Percentiles rank a stretch among this genome's conserved stretches.
These are phyloP conservation scores for Coemansia sp. DNA, from an alignment of 192 early-diverging fungal genomes.

Conservation along the genomic window DNA sequence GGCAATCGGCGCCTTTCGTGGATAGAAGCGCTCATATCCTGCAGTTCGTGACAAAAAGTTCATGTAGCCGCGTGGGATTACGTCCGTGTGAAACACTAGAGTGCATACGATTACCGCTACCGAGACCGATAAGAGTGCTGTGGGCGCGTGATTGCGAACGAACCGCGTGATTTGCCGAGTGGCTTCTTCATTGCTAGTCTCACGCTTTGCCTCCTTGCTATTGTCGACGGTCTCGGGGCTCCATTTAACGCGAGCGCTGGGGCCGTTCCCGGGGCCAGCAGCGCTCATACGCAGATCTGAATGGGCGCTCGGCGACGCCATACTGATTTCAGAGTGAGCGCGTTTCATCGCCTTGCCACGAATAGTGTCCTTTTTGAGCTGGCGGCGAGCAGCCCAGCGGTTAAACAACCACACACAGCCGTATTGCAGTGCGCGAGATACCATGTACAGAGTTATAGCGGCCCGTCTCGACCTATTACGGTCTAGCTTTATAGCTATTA, in stretches of 20 bases:
- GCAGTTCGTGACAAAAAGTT: constrained; percentile 56
- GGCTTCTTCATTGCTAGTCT: not conserved
- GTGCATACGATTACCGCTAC: constrained; percentile 49
- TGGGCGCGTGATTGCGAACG: constrained; percentile 29
- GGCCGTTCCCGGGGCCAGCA: not conserved
- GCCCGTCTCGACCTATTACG: constrained; percentile 62
- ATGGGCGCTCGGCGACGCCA: not conserved
- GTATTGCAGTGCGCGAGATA: constrained; percentile 68
- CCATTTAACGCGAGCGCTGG: constrained; percentile 20
- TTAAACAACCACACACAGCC: constrained; percentile 66
- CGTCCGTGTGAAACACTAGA: constrained; percentile 61
- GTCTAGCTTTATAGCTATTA: constrained; percentile 65
- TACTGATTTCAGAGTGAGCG: constrained; percentile 29
- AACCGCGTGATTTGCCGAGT: constrained; percentile 1
- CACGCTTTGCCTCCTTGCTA: constrained; percentile 17
- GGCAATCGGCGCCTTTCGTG: constrained; percentile 11
- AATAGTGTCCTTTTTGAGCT: constrained; percentile 27
- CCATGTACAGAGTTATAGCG: constrained; percentile 68
- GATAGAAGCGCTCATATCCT: constrained; percentile 41
- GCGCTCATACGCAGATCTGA: constrained; percentile 16
- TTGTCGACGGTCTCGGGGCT: constrained; percentile 19
- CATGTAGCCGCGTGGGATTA: constrained; percentile 63
- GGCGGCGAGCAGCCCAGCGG: constrained; percentile 52
- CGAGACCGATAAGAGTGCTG: constrained; percentile 43
- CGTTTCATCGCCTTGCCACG: constrained; percentile 39